Evolutionary conservation across 371 early-diverging fungal species (phyloP), one percentile per base, ranked within the genome.

Genomic region (Lichtheimia corymbifera): DNA sequence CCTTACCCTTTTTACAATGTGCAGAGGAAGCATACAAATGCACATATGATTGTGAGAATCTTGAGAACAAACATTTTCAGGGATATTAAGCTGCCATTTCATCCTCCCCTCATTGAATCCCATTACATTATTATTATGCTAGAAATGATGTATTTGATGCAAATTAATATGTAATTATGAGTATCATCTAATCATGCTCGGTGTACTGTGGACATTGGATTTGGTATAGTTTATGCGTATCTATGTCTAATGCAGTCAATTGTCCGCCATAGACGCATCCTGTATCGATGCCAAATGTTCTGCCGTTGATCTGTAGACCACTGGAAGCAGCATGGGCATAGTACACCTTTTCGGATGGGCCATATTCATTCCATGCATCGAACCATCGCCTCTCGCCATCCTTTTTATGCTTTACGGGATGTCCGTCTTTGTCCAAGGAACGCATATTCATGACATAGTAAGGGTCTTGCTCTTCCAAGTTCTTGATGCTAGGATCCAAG

Each of bases 271-370:
- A 80, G 6, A 89, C 90, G 62, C 90, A 90, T 2, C 88, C 88
- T 2, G 82, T 82, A 58, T 91, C 91, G 2, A 90, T 41, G 2
- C 91, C 91, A 64, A 82, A 77, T 1, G 87, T 77, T 55, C 72
- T 70, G 0, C 65, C 41, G 50, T 82, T 71, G 2, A 88, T 58
- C 35, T 84, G 81, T 41, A 91, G 67, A 3, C 81, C 81, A 17
- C 88, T 72, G 0, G 83, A 67, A 5, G 92, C 85, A 43, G 85
- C 90, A 66, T 91, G 92, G 0, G 91, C 92, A 65, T 89, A 91
- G 35, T 82, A 78, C 15, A 87, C 55, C 57, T 57, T 77, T 50
- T 47, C 47, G 5, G 47, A 47, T 47, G 47, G 22, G 47, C 70
- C 66, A 13, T 58, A 55, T 3, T 50, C 17, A n/a, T 84, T 85